Evolutionary conservation across 2,329 filamentous ascomycete species (phyloP).

Genomic region (Drechslerella dactyloides): DNA sequence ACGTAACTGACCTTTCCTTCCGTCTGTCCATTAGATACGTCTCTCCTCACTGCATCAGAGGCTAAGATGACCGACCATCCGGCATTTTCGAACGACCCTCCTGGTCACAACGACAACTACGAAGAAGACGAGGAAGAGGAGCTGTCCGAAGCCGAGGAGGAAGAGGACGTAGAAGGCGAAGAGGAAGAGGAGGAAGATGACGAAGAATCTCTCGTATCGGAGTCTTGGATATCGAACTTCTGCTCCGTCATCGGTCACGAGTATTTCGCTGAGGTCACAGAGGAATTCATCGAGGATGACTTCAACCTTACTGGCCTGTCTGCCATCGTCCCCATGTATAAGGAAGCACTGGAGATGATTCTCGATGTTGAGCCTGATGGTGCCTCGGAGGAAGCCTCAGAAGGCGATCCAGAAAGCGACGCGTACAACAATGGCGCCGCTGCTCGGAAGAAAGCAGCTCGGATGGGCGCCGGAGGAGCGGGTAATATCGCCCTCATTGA

Average conservation of each 20-base stretch:
- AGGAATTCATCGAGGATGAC: slow-evolving; percentile 99
- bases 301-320: slow-evolving; percentile 97
- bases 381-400: slow-evolving; percentile 81
- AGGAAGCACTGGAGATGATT: slow-evolving; percentile 99
- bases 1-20: neutral
- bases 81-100: slow-evolving; percentile 47
- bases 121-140: slow-evolving; percentile 47
- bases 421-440: slow-evolving; percentile 54
- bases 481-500: slow-evolving; percentile 77
- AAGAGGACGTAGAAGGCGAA: slow-evolving; percentile 54
- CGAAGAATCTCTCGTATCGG: slow-evolving; percentile 60
- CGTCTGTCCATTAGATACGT: slow-evolving; percentile 18
- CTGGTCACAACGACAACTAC: slow-evolving; percentile 33
- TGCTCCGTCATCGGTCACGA: slow-evolving; percentile 95
- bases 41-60: slow-evolving; percentile 40
- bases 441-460: slow-evolving; percentile 63
- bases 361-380: slow-evolving; percentile 97
- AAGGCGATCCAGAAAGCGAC: slow-evolving; percentile 62
- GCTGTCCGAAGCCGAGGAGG: slow-evolving; percentile 53
- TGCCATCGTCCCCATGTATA: slow-evolving; percentile 97
- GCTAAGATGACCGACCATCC: slow-evolving; percentile 50
- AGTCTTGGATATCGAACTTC: slow-evolving; percentile 98
- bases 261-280: slow-evolving; percentile 97
- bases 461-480: slow-evolving; percentile 65
- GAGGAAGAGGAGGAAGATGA: slow-evolving; percentile 53